These are phyloP conservation scores for Rhizopogon roseolus DNA, from an alignment of 768 basidiomycete species.

Conservation along the genomic window DNA sequence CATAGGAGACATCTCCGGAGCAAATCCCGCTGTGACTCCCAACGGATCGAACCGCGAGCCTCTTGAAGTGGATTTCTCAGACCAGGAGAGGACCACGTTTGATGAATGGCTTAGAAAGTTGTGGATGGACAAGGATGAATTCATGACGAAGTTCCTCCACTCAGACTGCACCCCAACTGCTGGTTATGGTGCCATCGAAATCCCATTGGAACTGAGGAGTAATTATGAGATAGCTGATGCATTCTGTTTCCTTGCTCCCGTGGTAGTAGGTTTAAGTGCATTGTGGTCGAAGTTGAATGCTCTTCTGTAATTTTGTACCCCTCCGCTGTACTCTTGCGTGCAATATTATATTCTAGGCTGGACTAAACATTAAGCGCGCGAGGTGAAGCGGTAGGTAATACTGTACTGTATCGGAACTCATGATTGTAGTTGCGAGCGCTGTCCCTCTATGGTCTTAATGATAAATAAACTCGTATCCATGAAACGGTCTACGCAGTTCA, in stretches of 20 bases:
- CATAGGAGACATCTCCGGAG: conserved; percentile 52
- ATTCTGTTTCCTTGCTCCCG: conserved; percentile 68
- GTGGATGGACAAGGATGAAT: conserved; percentile 83
- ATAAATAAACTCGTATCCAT: conserved; percentile 82
- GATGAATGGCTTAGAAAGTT: conserved; percentile 77
- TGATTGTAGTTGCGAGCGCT: conserved; percentile 37
- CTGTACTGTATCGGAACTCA: background rate
- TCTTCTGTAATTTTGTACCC: conserved; percentile 9
- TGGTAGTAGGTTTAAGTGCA: conserved; percentile 43
- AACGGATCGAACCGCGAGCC: conserved; percentile 22
- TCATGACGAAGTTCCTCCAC: conserved; percentile 63
- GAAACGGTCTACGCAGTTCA: conserved; percentile 90
- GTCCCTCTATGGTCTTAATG: conserved; percentile 55
- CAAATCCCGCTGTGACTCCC: conserved; percentile 25
- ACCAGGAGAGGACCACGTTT: conserved; percentile 59
- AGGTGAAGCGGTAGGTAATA: background rate
- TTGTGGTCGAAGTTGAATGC: conserved; percentile 37
- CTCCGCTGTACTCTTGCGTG: background rate
- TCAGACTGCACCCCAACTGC: conserved; percentile 39
- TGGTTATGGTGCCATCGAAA: conserved; percentile 33
- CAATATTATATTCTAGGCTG: background rate
- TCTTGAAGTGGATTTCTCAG: conserved; percentile 47
- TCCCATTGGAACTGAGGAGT: conserved; percentile 56
- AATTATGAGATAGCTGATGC: conserved; percentile 58
- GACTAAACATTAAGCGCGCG: background rate